phyloP scores from a whole-genome alignment of 106 monocot genomes.

The Acanthochlamys bracteata region DNA sequence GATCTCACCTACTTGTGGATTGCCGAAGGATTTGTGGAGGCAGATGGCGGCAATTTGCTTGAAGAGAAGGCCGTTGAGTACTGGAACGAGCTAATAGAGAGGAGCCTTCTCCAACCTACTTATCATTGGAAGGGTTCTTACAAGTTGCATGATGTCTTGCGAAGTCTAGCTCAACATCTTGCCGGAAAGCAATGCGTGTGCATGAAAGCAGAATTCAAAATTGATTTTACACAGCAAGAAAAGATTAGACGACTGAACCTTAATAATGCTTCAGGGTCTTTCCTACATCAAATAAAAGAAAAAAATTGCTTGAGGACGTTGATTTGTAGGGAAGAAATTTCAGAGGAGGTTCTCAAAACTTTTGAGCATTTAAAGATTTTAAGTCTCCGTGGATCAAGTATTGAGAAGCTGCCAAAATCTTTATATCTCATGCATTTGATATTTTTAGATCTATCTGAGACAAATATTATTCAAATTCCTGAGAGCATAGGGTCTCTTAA shows the following conservation, averaged over 20 bases:
- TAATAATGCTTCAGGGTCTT: background rate
- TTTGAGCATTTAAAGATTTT: conserved; percentile 21
- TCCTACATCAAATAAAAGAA: conserved; percentile 9
- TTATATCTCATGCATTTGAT: conserved; percentile 23
- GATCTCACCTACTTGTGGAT: conserved; percentile 17
- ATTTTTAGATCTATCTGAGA: conserved; percentile 17
- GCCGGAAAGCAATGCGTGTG: conserved; percentile 7
- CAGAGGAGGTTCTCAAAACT: conserved; percentile 6
- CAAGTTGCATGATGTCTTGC: conserved; percentile 29
- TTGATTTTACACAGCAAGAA: background rate
- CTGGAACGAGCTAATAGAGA: conserved; percentile 17
- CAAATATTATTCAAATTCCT: conserved; percentile 23
- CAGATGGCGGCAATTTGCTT: conserved; percentile 2
- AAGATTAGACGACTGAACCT: conserved; percentile 1
- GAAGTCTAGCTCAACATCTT: conserved; percentile 14
- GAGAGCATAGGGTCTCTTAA: conserved; percentile 23
- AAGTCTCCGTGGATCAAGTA: conserved; percentile 7
- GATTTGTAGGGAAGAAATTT: background rate
- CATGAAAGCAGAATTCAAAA: background rate
- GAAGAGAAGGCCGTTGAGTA: conserved; percentile 18
- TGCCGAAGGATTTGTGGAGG: conserved; percentile 24
- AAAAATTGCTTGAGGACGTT: conserved; percentile 22
- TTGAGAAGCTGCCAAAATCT: conserved; percentile 20
- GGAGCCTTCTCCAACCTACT: conserved; percentile 22
- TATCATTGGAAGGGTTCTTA: background rate